These are phyloP conservation scores for Leccinellum albellum DNA, from an alignment of 768 basidiomycete species.

Conservation along the genomic window DNA sequence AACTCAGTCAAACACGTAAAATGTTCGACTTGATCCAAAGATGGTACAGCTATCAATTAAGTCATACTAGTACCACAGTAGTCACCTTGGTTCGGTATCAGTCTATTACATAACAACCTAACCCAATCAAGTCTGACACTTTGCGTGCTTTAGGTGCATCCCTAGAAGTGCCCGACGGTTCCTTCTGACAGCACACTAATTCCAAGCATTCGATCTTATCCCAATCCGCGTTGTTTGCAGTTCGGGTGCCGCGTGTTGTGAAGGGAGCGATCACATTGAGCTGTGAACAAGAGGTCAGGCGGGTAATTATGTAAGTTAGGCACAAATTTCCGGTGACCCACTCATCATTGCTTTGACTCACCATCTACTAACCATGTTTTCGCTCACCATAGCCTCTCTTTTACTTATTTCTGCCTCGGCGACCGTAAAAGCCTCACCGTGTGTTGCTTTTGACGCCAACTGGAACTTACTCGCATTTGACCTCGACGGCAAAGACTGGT, in stretches of 20 bases:
- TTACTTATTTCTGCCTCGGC: conserved; percentile 37
- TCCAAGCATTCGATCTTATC: too few species aligned
- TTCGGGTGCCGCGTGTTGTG: too few species aligned
- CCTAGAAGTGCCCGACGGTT: too few species aligned
- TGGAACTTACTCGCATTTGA: conserved; percentile 90
- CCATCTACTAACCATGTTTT: conserved; percentile 30
- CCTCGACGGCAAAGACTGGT: conserved; percentile 80
- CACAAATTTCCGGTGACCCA: not conserved
- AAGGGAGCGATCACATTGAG: too few species aligned
- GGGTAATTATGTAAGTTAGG: not conserved
- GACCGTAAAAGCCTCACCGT: conserved; percentile 44
- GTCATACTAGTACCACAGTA: too few species aligned
- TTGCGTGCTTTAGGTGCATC: too few species aligned
- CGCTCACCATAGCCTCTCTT: conserved; percentile 52
- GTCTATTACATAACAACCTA: not conserved
- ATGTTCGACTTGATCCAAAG: too few species aligned
- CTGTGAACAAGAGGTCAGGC: too few species aligned
- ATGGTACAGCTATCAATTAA: too few species aligned
- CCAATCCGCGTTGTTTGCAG: too few species aligned
- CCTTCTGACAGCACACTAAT: too few species aligned
- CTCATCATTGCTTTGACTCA: not conserved
- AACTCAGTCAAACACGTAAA: not conserved
- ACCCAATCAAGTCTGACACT: not conserved
- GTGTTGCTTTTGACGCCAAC: conserved; percentile 72
- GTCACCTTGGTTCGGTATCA: too few species aligned